Evolutionary conservation across 306 rosid genomes (phyloP), one percentile per base, ranked within the genome.

Genomic region (Corylus americana): DNA sequence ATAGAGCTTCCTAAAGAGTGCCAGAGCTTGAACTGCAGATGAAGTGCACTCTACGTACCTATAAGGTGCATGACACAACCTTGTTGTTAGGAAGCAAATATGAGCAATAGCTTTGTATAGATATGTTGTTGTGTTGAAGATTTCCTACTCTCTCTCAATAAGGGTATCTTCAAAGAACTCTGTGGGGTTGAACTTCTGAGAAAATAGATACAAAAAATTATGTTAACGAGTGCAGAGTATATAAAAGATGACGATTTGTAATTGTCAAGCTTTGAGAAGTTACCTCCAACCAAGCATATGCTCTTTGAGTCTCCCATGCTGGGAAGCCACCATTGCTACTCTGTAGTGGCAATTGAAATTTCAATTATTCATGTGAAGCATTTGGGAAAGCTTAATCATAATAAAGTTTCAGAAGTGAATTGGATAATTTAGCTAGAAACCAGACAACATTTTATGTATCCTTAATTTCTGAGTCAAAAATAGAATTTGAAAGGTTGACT

Each of bases 11-110:
- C 84, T 82, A 74, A 92, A 92, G n/a, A 87, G 79, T 45, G 66
- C 49, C 42, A 92, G 25, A 5, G 67, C 89, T 71, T 92, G 89
- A 42, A 89, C 42, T 20, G 91, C 85, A 29, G 97, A 91, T 3
- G 91, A 79, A 29, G 92, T 90, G 86, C 97, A 90, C 85, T 92
- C 92, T 18, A 85, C 86, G 8, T 87, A 87, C 71, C 92, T 88
- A 48, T 73, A 73, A 77, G 29, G 58, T 58, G 2, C 35, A 31
- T 31, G 27, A 42, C 75, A 62, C 68, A 71, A 3, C 3, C 17
- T 69, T 72, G 78, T 18, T 39, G 47, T 58, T 12, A 11, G 63
- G 12, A 25, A 49, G 42, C 48, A 68, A 55, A n/a, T 7, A 13
- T 27, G 20, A 53, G 53, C 20, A 47, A 6, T 1, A 6, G n/a